A percentile compares a stretch with the other conserved stretches of the same genome.
Conservation (phyloP, 2,329 filamentous ascomycete genomes). For the Hypoxylon sp. region DNA sequence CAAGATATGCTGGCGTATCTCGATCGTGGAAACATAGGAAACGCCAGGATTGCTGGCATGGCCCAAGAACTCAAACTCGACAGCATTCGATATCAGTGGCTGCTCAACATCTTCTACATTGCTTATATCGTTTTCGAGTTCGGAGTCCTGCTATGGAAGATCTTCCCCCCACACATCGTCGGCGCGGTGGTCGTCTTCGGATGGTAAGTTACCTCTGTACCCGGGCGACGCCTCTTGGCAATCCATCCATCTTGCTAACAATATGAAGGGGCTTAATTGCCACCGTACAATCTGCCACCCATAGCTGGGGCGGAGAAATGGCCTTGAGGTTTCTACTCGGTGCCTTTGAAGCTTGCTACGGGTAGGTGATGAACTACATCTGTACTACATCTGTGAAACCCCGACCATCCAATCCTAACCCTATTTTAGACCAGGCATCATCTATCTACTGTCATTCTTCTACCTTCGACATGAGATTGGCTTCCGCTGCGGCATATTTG, state of each 20-base stretch:
- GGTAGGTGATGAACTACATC: conserved; percentile 32
- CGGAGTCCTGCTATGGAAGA: conserved; percentile 73
- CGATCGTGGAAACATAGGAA: conserved; percentile 66
- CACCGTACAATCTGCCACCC: conserved; percentile 77
- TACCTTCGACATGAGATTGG: conserved; percentile 49
- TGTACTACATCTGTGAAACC: neutral
- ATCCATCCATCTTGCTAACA: conserved; percentile 64
- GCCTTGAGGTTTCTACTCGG: conserved; percentile 74
- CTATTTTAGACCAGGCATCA: conserved; percentile 35
- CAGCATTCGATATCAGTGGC: conserved; percentile 70
- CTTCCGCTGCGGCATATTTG: conserved; percentile 54
- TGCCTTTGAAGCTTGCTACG: conserved; percentile 43
- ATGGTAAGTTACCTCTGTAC: conserved; percentile 39
- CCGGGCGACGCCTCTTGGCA: neutral
- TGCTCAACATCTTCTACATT: conserved; percentile 73
- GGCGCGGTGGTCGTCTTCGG: conserved; percentile 55
- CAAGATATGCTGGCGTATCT: conserved; percentile 50
- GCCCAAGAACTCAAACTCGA: conserved; percentile 69
- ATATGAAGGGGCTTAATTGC: conserved; percentile 83
- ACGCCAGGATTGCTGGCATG: conserved; percentile 75
- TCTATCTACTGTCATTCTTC: conserved; percentile 45
- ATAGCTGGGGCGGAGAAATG: conserved; percentile 72
- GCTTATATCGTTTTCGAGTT: conserved; percentile 75
- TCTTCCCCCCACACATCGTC: conserved; percentile 73
- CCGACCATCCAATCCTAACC: conserved; percentile 6